A percentile compares a stretch with the other conserved stretches of the same genome.
Conservation (phyloP, 2,329 filamentous ascomycete species). For the Waltergamsia citrina region DNA sequence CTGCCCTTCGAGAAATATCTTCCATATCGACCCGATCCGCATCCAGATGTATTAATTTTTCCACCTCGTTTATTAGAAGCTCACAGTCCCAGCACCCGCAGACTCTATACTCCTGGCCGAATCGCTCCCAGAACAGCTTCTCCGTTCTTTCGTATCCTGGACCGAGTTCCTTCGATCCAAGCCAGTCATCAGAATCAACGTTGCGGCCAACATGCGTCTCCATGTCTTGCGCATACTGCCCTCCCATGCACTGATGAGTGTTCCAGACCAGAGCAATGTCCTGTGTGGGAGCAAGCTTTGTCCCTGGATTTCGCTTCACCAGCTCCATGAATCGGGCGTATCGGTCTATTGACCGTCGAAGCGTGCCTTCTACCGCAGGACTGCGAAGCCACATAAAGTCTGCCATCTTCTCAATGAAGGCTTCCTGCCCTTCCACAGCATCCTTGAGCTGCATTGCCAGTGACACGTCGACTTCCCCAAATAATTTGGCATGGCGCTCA, state of each 20-base stretch:
- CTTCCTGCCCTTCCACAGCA: conserved; percentile 17
- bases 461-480: background rate
- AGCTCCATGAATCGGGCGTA: conserved; percentile 28
- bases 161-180: conserved; percentile 14
- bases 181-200: conserved; percentile 29
- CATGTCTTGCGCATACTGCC: conserved; percentile 13
- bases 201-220: conserved; percentile 11
- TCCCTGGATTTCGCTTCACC: conserved; percentile 15
- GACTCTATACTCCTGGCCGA: conserved; percentile 22
- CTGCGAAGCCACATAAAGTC: conserved; percentile 26
- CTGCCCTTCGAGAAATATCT: background rate
- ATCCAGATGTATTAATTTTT: conserved; percentile 2
- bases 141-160: conserved; percentile 18
- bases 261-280: conserved; percentile 34
- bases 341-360: conserved; percentile 21
- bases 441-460: background rate
- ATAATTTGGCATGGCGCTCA: background rate
- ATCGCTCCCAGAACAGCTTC: conserved; percentile 16
- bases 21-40: background rate
- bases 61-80: conserved; percentile 15
- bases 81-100: conserved; percentile 29
- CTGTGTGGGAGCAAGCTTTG: conserved; percentile 25
- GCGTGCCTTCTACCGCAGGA: conserved; percentile 20
- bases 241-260: conserved; percentile 26
- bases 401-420: conserved; percentile 31